Evolutionary conservation across 192 early-diverging fungal genomes (phyloP), one percentile per base, ranked within the genome.

Genomic region (Rhizoclosmatium globosum): DNA sequence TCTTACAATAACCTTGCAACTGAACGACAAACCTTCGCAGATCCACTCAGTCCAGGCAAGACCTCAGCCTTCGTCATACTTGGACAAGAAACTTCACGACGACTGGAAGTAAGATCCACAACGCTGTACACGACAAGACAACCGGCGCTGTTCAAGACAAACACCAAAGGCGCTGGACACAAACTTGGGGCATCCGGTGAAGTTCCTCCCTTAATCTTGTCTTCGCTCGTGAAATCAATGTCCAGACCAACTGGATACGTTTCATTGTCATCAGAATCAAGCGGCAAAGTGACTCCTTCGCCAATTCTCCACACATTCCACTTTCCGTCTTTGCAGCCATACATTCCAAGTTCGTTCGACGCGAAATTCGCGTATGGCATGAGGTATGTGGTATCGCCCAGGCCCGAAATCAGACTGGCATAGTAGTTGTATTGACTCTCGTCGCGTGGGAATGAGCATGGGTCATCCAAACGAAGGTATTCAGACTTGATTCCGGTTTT

Each of bases 131-230:
- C 93, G 13, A 90, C 59, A 31, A 95, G 77, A 13, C 85, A 78
- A 0, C 87, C 93, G 48, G 89, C 87, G 23, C 89, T 89, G 71
- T 88, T 94, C n/a, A 93, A 86, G 9, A 91, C 87, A 77, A 90
- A 93, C 31, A 95, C 43, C 15, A 94, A 87, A 1, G 95, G 95
- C 9, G 88, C 89, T 9, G 95, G 89, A 1, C 79, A 69, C 0
- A 92, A 82, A 4, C 73, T 64, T 3, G 75, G 84, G 13, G 88
- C 89, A 64, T 88, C 88, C 19, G 89, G 85, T 15, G 86, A 84
- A 3, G 86, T 57, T 0, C 91, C 86, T 15, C 87, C 84, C 23
- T 76, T 62, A 4, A 95, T 64, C 3, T 73, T 73, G 7, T 86
- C 87, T n/a, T 53, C n/a, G n/a, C n/a, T n/a, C n/a, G n/a, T n/a